These are phyloP conservation scores for Akebia trifoliata DNA, from an alignment of 164 flowering plant species.

Conservation along the genomic window DNA sequence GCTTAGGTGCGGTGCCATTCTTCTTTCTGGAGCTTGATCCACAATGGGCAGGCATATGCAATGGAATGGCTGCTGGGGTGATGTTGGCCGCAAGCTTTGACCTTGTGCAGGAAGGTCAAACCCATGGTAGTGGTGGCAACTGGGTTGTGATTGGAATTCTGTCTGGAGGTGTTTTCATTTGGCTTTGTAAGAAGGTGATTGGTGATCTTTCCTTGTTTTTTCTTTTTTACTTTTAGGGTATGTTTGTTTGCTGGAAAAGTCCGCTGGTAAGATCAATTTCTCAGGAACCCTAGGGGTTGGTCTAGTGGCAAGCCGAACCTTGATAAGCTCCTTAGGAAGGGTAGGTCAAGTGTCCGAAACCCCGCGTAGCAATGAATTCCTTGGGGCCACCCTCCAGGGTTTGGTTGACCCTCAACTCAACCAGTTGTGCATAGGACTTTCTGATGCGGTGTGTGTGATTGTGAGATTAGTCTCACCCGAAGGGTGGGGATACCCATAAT, in stretches of 20 bases:
- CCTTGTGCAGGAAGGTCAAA: constrained; percentile 92
- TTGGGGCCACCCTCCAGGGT: too few species aligned
- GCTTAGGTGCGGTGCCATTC: constrained; percentile 96
- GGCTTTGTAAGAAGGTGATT: constrained; percentile 88
- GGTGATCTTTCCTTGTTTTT: constrained; percentile 5
- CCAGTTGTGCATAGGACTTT: too few species aligned
- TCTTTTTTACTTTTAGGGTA: neutral
- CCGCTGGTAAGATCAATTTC: too few species aligned
- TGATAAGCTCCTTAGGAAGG: too few species aligned
- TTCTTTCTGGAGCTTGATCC: constrained; percentile 96
- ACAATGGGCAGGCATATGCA: constrained; percentile 94
- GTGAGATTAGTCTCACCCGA: too few species aligned
- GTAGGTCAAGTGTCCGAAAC: too few species aligned
- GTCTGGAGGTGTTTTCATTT: constrained; percentile 81
- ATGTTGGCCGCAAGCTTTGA: constrained; percentile 99
- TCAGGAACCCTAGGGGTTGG: too few species aligned
- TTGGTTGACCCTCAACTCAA: too few species aligned
- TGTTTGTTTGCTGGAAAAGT: neutral
- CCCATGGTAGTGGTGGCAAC: constrained; percentile 73
- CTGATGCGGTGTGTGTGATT: too few species aligned
- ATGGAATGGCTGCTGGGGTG: constrained; percentile 98
- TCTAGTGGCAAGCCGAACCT: too few species aligned
- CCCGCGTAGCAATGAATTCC: too few species aligned
- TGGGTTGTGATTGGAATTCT: constrained; percentile 89
- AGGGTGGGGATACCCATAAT: too few species aligned